A percentile compares a stretch with the other conserved stretches of the same genome.
Conservation (phyloP, 2,329 filamentous ascomycete genomes). For the Nemania abortiva region DNA sequence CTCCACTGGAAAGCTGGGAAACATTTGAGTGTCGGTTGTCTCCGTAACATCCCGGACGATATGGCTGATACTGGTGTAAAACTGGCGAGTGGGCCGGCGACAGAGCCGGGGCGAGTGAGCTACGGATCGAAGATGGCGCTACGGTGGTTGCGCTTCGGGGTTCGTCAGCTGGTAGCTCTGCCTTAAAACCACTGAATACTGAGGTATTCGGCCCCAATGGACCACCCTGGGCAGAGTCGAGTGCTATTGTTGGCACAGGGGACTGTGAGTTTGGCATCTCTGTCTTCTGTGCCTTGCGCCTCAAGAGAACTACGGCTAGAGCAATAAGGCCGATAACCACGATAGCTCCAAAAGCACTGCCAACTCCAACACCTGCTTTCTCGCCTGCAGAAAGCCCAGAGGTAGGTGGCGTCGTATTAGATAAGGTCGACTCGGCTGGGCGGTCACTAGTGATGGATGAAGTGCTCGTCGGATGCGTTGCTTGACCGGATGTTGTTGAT, state of each 20-base stretch:
- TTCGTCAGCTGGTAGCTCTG: slow-evolving; percentile 36
- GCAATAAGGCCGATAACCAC: slow-evolving; percentile 24
- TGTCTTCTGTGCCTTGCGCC: slow-evolving; percentile 17
- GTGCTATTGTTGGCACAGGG: neutral
- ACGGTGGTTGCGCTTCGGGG: slow-evolving; percentile 20
- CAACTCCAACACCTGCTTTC: slow-evolving; percentile 36
- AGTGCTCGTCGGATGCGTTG: slow-evolving; percentile 5
- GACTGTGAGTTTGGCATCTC: neutral
- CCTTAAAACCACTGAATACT: slow-evolving; percentile 32
- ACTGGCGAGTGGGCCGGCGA: slow-evolving; percentile 2
- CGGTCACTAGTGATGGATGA: neutral
- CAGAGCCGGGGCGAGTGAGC: slow-evolving; percentile 5
- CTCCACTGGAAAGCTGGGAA: slow-evolving; percentile 30
- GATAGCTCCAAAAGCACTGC: slow-evolving; percentile 25
- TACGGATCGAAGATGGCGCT: slow-evolving; percentile 3
- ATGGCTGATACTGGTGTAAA: slow-evolving; percentile 29
- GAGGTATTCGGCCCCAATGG: slow-evolving; percentile 4
- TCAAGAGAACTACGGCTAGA: slow-evolving; percentile 22
- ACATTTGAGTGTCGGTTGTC: slow-evolving; percentile 20
- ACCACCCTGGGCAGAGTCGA: neutral
- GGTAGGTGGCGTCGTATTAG: neutral
- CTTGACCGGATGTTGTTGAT: slow-evolving; percentile 9
- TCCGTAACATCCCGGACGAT: slow-evolving; percentile 23
- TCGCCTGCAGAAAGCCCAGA: slow-evolving; percentile 23
- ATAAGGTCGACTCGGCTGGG: slow-evolving; percentile 5